Evolutionary conservation across 140 eudicot genomes (phyloP).

Genomic region (Senecio squalidus): DNA sequence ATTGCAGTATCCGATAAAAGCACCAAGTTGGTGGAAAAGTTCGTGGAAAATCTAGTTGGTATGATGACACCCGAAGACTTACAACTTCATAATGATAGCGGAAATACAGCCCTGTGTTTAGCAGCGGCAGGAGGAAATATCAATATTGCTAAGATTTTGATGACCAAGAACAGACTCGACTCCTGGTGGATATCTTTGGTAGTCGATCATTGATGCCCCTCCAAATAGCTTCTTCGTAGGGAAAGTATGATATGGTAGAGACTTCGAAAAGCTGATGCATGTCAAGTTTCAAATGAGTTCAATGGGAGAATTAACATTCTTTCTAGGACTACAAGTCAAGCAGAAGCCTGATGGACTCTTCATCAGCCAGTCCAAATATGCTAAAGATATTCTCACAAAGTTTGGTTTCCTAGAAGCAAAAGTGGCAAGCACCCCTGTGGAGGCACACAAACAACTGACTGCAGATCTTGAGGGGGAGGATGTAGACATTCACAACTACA

Average conservation of each 20-base stretch:
- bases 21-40: background rate
- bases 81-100: background rate
- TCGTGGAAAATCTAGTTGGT: background rate
- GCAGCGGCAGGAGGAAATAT: constrained; percentile 19
- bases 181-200: constrained; percentile 3
- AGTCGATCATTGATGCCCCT: constrained; percentile 17
- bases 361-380: too few species aligned
- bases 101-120: constrained; percentile 22
- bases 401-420: too few species aligned
- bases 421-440: too few species aligned
- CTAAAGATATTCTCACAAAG: too few species aligned
- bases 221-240: constrained; percentile 17
- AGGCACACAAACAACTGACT: too few species aligned
- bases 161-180: background rate
- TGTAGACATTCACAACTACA: too few species aligned
- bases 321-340: too few species aligned
- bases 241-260: constrained; percentile 20
- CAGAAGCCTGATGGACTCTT: too few species aligned
- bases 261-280: too few species aligned
- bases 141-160: constrained; percentile 7
- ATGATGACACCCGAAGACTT: constrained; percentile 3
- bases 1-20: constrained; percentile 16
- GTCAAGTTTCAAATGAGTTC: too few species aligned
- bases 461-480: too few species aligned
- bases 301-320: too few species aligned